Base-by-base conservation (phyloP, 495 filamentous ascomycete genomes). In the Aspergillus steynii region DNA sequence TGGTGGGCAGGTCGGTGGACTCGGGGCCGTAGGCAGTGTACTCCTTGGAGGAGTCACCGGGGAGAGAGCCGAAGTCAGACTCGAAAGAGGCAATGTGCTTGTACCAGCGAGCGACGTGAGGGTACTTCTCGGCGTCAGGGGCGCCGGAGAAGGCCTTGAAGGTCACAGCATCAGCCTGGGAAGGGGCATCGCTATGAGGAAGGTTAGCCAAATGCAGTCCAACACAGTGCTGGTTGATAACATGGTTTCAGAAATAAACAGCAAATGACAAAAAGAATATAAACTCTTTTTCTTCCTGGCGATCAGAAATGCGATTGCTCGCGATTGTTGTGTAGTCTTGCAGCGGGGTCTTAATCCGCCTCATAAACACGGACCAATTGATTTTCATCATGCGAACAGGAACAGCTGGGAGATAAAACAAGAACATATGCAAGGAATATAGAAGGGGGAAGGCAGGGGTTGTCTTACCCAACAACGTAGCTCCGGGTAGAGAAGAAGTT, bases 321-420 rank as follows among this genome's bases (percentile, higher is more conserved):
- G 82, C 90, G 81, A 83, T 86, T 83, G 85, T 78, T 60, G 80
- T 86, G 83, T 93, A 92, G 84, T 94, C 93, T 87, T 86, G 73
- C 83, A 81, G 85, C 89, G 90, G 88, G 89, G 90, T 96, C 92
- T 96, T 96, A 92, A 92, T 83, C 88, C 93, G 88, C 89, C 90
- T 97, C 90, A 87, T 92, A 84, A 96, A 96, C 93, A 97, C 93
- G 93, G 93, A 96, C 93, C 91, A 96, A 92, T 88, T 73, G 85
- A 68, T 85, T 86, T 83, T 95, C 92, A 96, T 96, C 92, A 95
- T 85, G 62, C 70, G 74, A 77, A 59, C 59, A 63, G 64, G 59
- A 64, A 63, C 47, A 55, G 58, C 47, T 59, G 45, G 32, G 56
- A 58, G 55, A 61, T 47, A 31, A 64, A 55, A 46, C 51, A 46